Evolutionary conservation across 257 asterid genomes (phyloP).

Genomic region (Solanum paucissectum): DNA sequence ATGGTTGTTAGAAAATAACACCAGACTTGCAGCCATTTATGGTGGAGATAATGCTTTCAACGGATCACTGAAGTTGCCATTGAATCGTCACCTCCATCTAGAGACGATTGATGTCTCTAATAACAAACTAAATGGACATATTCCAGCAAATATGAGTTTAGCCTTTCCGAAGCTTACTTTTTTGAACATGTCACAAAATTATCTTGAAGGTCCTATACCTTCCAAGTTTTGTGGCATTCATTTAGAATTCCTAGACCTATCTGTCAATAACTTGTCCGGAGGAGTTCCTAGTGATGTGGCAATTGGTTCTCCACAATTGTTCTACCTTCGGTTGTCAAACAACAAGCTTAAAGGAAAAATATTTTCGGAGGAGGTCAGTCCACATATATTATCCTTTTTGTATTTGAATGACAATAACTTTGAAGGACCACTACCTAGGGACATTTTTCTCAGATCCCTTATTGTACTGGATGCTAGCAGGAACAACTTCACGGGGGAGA

Average conservation of each 20-base stretch:
- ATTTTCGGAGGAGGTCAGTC: neutral
- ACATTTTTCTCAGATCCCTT: too few relatives aligned
- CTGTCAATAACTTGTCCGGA: neutral
- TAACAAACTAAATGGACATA: too few relatives aligned
- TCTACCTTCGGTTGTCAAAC: neutral
- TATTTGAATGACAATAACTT: neutral
- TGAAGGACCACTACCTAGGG: too few relatives aligned
- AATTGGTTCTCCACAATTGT: neutral
- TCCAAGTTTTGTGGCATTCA: neutral
- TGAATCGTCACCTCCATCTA: neutral
- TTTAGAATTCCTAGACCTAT: fast-evolving
- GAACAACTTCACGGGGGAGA: too few relatives aligned
- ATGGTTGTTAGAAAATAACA: too few relatives aligned
- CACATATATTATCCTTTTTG: neutral
- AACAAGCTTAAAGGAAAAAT: neutral
- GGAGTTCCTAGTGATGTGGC: neutral
- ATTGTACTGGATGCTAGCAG: too few relatives aligned
- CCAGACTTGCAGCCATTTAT: too few relatives aligned
- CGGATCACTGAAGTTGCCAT: neutral
- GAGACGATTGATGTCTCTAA: too few relatives aligned
- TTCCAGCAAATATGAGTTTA: too few relatives aligned
- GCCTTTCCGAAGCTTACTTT: too few relatives aligned
- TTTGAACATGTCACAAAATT: too few relatives aligned
- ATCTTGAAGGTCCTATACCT: neutral
- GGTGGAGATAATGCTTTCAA: neutral